Evolutionary conservation across 2,329 filamentous ascomycete genomes (phyloP), one percentile per base, ranked within the genome.

Genomic region (Phialocephala subalpina): DNA sequence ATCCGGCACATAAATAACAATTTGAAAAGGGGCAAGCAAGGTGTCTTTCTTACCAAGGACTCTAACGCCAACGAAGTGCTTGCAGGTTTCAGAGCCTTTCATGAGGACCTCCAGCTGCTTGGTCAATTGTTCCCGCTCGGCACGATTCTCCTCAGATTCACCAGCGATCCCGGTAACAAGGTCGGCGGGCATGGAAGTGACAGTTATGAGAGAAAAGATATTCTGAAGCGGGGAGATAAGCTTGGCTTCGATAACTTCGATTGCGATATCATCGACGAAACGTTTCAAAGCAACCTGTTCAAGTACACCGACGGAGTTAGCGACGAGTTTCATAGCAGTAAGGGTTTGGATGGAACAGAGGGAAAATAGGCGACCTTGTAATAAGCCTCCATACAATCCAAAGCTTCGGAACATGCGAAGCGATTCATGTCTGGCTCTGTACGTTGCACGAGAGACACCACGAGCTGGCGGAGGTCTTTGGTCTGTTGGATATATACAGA

Each of bases 261-360:
- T 74, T 9, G 81, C 76, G 4, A 83, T 69, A 40, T 81, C 78
- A 27, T 83, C 81, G 27, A 82, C 67, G 66, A 84, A 81, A 1
- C 78, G 77, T 67, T 81, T 80, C 58, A 82, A 49, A 0, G 82
- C 81, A 55, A 83, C 79, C 82, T 83, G 62, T 53, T 53, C 11
- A 16, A 18, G n/a, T 18, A 33, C 25, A 49, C 11, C 7, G n/a
- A 25, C 9, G 25, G 1, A 2, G 25, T 53, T 53, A 53, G 49
- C 38, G 5, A 42, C n/a, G 25, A 5, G 25, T 2, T 16, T 14
- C 14, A 16, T 18, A 53, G 49, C n/a, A 53, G 3, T 7, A 38
- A 57, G 29, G 20, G n/a, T 1, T 7, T n/a, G 25, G 25, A 18
- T 25, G 38, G 35, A 52, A 22, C n/a, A 29, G 22, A 58, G n/a